These are phyloP conservation scores for Echinosophora koreensis DNA, from an alignment of 306 rosid genomes.

Conservation along the genomic window DNA sequence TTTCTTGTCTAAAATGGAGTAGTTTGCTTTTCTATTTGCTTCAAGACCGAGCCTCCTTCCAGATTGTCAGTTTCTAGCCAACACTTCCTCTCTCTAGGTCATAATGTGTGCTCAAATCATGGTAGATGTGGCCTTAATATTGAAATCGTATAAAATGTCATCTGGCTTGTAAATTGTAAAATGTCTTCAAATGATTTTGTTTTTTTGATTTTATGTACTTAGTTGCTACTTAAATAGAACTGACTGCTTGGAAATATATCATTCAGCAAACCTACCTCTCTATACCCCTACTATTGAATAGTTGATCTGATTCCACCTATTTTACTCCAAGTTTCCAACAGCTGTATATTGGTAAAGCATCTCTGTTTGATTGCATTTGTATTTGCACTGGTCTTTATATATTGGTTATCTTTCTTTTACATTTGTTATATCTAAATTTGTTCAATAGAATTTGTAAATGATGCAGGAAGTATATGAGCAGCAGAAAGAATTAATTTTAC, in stretches of 20 bases:
- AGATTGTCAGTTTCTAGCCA: slow-evolving; percentile 25
- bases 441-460: slow-evolving; percentile 36
- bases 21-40: slow-evolving; percentile 13
- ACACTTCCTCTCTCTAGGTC: slow-evolving; percentile 39
- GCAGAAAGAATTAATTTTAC: slow-evolving; percentile 89
- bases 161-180: slow-evolving; percentile 34
- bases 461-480: slow-evolving; percentile 96
- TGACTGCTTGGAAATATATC: slow-evolving; percentile 34
- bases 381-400: background rate
- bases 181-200: slow-evolving; percentile 24
- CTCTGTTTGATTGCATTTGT: background rate
- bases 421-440: slow-evolving; percentile 30
- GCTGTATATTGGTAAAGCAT: slow-evolving; percentile 46
- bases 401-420: slow-evolving; percentile 27
- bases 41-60: slow-evolving; percentile 30
- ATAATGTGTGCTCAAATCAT: slow-evolving; percentile 34
- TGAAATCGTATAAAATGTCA: slow-evolving; percentile 36
- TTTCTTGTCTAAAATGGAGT: slow-evolving; percentile 29
- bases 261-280: slow-evolving; percentile 36
- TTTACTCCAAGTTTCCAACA: background rate
- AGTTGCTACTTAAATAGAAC: background rate
- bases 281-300: slow-evolving; percentile 37
- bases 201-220: background rate
- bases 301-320: slow-evolving; percentile 37
- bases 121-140: slow-evolving; percentile 39